phyloP scores from a whole-genome alignment of 2,329 filamentous ascomycete genomes.

The Immersiporthe knoxdaviesiana region DNA sequence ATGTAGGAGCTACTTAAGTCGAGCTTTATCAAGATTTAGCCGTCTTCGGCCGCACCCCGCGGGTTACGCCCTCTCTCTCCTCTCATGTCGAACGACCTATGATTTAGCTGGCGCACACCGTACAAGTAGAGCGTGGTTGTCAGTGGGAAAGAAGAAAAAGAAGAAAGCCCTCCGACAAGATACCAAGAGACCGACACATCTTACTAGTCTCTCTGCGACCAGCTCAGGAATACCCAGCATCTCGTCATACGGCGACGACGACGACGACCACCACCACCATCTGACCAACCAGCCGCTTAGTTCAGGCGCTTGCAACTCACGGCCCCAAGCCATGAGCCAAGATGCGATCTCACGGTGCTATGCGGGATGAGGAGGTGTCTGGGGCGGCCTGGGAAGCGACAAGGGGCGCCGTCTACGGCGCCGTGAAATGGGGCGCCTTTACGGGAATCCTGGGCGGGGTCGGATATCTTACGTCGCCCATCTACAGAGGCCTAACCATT shows the following conservation, averaged over 20 bases:
- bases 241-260: not conserved
- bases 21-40: not conserved
- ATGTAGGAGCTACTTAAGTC: not conserved
- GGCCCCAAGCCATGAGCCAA: conserved; percentile 25
- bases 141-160: not conserved
- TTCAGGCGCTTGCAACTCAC: not conserved
- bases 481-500: conserved; percentile 73
- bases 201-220: not conserved
- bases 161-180: not conserved
- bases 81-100: not conserved
- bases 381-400: conserved; percentile 73
- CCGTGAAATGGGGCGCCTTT: conserved; percentile 73
- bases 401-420: conserved; percentile 68
- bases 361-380: conserved; percentile 68
- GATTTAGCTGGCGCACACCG: not conserved
- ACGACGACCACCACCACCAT: not conserved
- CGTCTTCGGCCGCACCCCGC: not conserved
- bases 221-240: not conserved
- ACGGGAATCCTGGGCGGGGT: conserved; percentile 64
- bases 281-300: not conserved
- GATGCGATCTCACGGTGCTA: conserved; percentile 58
- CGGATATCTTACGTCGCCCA: conserved; percentile 67
- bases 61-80: not conserved
- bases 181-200: not conserved
- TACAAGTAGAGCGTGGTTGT: not conserved